Conservation (phyloP, 768 basidiomycete species). For the Leccinum subgranulosum region DNA sequence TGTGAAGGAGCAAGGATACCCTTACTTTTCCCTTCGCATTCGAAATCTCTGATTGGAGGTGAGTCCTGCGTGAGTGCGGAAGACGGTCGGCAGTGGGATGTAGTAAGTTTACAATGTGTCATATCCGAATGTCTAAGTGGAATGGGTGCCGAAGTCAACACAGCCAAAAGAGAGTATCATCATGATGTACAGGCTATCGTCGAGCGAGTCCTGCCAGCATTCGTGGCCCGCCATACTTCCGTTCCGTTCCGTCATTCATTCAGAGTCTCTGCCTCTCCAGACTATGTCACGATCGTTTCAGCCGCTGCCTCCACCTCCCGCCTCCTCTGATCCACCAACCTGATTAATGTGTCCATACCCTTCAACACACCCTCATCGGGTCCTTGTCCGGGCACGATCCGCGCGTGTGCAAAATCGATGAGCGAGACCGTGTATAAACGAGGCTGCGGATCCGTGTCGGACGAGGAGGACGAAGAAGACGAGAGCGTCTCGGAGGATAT, state of each 20-base stretch:
- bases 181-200: neutral
- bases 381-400: constrained; percentile 62
- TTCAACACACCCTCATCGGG: constrained; percentile 74
- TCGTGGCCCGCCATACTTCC: no score
- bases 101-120: no score
- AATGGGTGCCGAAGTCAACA: neutral
- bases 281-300: neutral
- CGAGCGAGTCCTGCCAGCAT: neutral
- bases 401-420: constrained; percentile 95
- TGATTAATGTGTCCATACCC: constrained; percentile 67
- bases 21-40: no score
- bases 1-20: no score
- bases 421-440: constrained; percentile 59
- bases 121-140: no score
- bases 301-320: constrained; percentile 33
- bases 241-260: neutral
- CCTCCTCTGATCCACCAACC: constrained; percentile 57
- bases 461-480: constrained; percentile 43
- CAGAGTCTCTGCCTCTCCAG: neutral
- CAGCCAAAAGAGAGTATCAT: no score
- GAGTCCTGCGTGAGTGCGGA: no score
- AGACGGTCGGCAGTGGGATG: no score
- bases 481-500: constrained; percentile 15
- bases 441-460: neutral
- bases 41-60: no score